Conservation (phyloP, 1,284 basidiomycete genomes). For the Acaromyces ingoldii region DNA sequence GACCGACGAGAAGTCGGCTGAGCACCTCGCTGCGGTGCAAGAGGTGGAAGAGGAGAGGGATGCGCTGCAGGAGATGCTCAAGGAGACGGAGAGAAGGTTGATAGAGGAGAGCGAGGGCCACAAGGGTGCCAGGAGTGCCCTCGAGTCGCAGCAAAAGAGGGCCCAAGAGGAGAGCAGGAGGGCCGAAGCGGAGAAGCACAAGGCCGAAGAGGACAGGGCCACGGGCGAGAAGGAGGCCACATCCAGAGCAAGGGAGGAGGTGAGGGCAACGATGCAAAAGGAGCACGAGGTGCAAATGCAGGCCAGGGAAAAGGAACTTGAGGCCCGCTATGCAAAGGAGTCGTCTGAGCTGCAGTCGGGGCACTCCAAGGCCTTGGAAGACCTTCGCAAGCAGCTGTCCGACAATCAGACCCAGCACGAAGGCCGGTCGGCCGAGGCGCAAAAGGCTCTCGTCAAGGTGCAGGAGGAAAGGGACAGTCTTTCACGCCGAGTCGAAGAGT, state of each 20-base stretch:
- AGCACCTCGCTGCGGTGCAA: neutral
- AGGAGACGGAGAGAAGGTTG: neutral
- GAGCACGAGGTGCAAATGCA: neutral
- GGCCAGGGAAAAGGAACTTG: neutral
- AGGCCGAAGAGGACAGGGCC: neutral
- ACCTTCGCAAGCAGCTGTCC: neutral
- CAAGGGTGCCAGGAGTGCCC: too few species aligned
- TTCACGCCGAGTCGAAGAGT: too few species aligned
- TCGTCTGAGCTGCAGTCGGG: neutral
- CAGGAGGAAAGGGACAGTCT: too few species aligned
- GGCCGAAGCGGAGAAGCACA: neutral
- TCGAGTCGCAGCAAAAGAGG: conserved; percentile 15
- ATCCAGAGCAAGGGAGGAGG: too few species aligned
- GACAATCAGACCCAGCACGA: conserved; percentile 5
- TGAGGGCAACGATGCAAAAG: neutral
- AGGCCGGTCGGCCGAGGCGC: too few species aligned
- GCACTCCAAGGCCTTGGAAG: neutral
- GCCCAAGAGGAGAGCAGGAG: neutral
- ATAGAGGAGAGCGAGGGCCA: neutral
- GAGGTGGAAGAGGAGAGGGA: neutral
- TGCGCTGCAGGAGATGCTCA: neutral
- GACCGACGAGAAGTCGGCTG: neutral
- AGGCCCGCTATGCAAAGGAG: neutral
- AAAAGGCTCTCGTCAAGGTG: too few species aligned
- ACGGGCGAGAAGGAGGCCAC: too few species aligned